Base-by-base conservation (phyloP, 192 early-diverging fungal genomes). In the Entomortierella parvispora region DNA sequence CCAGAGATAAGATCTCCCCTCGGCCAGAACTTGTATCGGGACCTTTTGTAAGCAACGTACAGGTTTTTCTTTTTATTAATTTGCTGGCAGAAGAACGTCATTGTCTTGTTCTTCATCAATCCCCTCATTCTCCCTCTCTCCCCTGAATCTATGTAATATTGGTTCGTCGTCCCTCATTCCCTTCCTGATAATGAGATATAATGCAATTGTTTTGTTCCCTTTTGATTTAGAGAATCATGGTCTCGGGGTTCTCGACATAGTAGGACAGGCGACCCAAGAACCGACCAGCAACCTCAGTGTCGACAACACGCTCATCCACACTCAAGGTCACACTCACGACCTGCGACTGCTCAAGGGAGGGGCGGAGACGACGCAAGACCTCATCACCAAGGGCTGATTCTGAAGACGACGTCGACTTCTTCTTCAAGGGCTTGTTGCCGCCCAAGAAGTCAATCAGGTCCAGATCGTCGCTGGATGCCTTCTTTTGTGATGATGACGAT, bases 261-360 rank as follows among this genome's bases (percentile, higher is more conserved):
- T 88, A 71, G 18, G 84, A 79, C 17, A 87, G 51, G 52, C 83
- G 82, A 28, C 80, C 74, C 74, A 85, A 71, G 62, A 88, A 84
- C 20, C 52, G 46, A 28, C 68, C 62, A 60, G 86, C 89, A 34
- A 79, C 77, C 46, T 56, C 78, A 55, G 55, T 62, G 40, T 80
- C 81, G 43, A 80, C 57, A 26, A 68, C 65, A 46, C 62, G 76
- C 56, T 83, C 84, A 61, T 77, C 83, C 43, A 81, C 79, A 26
- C 82, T 69, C 64, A 88, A 69, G 44, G 86, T 81, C 55, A 88
- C 72, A 22, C 69, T 64, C 52, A 86, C 81, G 11, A 68, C 66
- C 60, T 79, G 60, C 28, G 59, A 77, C 40, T 28, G 57, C 34
- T 82, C 67, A 22, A 68, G 59, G 22, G 77, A 71, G 11, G 64